Evolutionary conservation across 2,329 filamentous ascomycete genomes (phyloP), one percentile per base, ranked within the genome.

Genomic region (Talaromyces sp.): DNA sequence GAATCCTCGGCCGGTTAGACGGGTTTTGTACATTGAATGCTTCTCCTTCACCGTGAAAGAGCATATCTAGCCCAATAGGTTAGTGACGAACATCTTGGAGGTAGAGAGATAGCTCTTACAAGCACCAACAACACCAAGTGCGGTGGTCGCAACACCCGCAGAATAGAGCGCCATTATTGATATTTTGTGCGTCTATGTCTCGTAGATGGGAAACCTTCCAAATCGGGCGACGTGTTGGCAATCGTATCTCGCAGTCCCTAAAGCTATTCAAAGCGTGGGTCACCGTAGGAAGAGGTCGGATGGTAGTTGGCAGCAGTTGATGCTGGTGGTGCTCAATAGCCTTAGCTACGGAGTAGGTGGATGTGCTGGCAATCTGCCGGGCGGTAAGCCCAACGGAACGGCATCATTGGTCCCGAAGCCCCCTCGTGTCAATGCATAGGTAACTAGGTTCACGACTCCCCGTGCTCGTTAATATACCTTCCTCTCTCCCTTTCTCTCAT

Each of bases 11-110:
- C 17, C 17, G 56, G 6, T 13, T 13, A 7, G 59, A 19, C n/a
- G 31, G 47, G 29, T 31, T 60, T 75, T 87, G 68, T 86, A 93
- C 92, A 82, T 99, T 96, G 83, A 99, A 99, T 67, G 90, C 85
- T 85, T 99, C 94, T 77, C 96, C 95, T 79, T 91, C 93, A 76
- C 92, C 93, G 75, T 95, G 96, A 78, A 99, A 97, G 78, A 99
- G 92, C 92, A 99, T 96, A 82, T 99, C 95, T 99, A 70, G 19
- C 51, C 25, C 36, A 64, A 19, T 56, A 53, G n/a, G n/a, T 62
- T 34, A 64, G 59, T 64, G 29, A 13, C 6, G 5, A 19, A 27
- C 15, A 38, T 82, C 27, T 6, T 13, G 25, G 15, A 34, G 29
- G 5, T 13, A 22, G 49, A 38, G 5, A 11, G 43, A 53, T 31